Evolutionary conservation across 108 stramenopile species (phyloP).

Genomic region (Cylindrotheca closterium): DNA sequence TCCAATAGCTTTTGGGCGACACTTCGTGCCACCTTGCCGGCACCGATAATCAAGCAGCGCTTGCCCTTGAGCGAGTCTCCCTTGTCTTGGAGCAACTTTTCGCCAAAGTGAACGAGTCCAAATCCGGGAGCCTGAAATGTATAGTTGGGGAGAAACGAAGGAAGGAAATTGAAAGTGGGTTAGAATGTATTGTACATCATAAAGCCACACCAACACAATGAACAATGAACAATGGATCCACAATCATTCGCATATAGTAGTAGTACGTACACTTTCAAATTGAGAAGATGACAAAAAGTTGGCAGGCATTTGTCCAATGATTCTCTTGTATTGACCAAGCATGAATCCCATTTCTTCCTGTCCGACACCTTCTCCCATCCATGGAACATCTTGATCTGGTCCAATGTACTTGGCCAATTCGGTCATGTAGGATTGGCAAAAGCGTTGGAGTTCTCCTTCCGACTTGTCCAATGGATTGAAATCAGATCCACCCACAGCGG

Average conservation of each 20-base stretch:
- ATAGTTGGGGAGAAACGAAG: not conserved
- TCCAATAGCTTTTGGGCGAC: conserved; percentile 91
- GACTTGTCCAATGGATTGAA: conserved; percentile 94
- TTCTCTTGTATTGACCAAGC: conserved; percentile 98
- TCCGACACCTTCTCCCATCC: conserved; percentile 91
- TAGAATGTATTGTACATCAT: not conserved
- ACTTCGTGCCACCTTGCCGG: conserved; percentile 91
- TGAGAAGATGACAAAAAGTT: conserved; percentile 51
- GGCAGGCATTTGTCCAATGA: conserved; percentile 58
- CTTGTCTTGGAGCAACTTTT: conserved; percentile 85
- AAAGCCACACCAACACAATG: not conserved
- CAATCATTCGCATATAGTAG: not conserved
- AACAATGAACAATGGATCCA: not conserved
- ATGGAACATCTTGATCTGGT: conserved; percentile 88
- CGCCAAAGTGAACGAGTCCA: conserved; percentile 91
- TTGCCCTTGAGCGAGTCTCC: conserved; percentile 92
- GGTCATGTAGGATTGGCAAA: conserved; percentile 98
- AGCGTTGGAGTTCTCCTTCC: conserved; percentile 95
- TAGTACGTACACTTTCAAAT: conserved; percentile 25
- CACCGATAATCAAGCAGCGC: conserved; percentile 90
- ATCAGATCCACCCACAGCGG: conserved; percentile 93
- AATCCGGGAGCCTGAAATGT: conserved; percentile 85
- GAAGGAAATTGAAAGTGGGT: not conserved
- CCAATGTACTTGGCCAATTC: conserved; percentile 96
- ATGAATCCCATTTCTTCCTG: conserved; percentile 93